Percentiles rank a stretch among this genome's conserved stretches.
Evolutionary conservation across 2,329 filamentous ascomycete genomes (phyloP).

Genomic region (Microthyrium microscopicum): DNA sequence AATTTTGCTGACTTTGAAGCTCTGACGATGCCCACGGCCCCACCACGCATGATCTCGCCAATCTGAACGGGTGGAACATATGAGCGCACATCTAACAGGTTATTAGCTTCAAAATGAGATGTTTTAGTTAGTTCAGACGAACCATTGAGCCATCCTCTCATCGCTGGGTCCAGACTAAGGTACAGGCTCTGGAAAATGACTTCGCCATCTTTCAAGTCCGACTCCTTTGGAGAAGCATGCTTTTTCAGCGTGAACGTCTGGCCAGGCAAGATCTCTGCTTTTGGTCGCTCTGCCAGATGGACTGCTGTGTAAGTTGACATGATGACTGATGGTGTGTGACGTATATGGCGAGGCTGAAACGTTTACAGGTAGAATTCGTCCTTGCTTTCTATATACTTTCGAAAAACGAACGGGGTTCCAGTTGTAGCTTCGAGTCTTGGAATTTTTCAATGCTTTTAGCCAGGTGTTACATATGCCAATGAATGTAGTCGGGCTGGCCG

Average conservation of each 20-base stretch:
- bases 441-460: no score
- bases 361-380: no score
- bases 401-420: no score
- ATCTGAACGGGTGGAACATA: slow-evolving; percentile 55
- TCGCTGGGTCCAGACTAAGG: slow-evolving; percentile 57
- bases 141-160: slow-evolving; percentile 56
- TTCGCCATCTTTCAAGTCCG: slow-evolving; percentile 44
- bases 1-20: slow-evolving; percentile 40
- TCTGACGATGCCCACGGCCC: slow-evolving; percentile 42
- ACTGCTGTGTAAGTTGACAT: slow-evolving; percentile 28
- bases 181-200: slow-evolving; percentile 45
- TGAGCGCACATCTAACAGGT: slow-evolving; percentile 25
- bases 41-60: slow-evolving; percentile 52
- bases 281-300: slow-evolving; percentile 48
- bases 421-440: no score
- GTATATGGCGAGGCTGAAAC: no score
- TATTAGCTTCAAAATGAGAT: slow-evolving; percentile 9
- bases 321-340: no score
- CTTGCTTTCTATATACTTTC: no score
- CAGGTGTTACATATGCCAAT: no score
- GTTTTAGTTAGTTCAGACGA: background rate
- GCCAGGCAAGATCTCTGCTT: slow-evolving; percentile 42
- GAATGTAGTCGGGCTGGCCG: no score
- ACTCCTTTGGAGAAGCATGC: slow-evolving; percentile 27
- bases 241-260: slow-evolving; percentile 44